Conservation (phyloP, 139 green algal species). For the Chlamydomonas sp. region DNA sequence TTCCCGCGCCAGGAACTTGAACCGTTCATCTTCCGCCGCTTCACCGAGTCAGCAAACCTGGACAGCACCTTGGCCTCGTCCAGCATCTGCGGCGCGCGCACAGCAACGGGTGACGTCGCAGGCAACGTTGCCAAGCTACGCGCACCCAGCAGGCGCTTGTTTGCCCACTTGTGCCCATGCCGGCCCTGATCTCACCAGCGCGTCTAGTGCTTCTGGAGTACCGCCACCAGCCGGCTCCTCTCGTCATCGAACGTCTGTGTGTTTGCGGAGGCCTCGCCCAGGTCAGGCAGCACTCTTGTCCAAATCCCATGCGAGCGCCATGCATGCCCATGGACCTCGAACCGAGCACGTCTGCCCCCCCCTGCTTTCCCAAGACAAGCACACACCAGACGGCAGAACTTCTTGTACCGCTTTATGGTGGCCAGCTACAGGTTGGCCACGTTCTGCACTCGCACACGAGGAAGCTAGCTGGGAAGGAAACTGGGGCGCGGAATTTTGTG, state of each 20-base stretch:
- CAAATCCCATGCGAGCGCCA: too few relatives aligned
- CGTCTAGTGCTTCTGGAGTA: constrained; percentile 16
- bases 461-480: too few relatives aligned
- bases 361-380: too few relatives aligned
- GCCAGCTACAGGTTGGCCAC: constrained; percentile 20
- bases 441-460: constrained; percentile 15
- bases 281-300: too few relatives aligned
- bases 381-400: constrained; percentile 20
- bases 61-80: constrained; percentile 9
- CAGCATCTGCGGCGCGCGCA: neutral
- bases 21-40: neutral
- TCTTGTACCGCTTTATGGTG: constrained; percentile 12
- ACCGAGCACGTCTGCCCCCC: neutral
- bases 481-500: too few relatives aligned
- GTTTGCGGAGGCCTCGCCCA: neutral
- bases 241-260: constrained; percentile 7
- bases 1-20: neutral
- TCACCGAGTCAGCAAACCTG: constrained; percentile 1
- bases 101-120: too few relatives aligned
- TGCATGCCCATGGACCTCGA: too few relatives aligned
- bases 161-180: neutral
- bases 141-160: neutral
- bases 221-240: constrained; percentile 17
- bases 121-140: neutral
- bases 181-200: constrained; percentile 17